Base-by-base conservation (phyloP, 2,329 filamentous ascomycete genomes). In the Penicillium sclerotigenum region DNA sequence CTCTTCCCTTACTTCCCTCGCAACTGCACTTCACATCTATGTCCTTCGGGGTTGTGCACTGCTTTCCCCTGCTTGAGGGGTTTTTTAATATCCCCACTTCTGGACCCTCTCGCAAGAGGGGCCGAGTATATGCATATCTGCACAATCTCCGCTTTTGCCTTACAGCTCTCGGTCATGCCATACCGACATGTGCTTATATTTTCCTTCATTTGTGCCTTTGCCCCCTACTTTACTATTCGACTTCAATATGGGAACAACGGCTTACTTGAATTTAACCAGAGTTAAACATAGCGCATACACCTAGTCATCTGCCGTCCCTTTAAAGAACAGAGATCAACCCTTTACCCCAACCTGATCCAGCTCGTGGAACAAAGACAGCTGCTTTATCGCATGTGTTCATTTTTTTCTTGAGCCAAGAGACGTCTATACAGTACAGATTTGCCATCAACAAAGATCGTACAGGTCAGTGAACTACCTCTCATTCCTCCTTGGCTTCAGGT, bases 301-400 rank as follows among this genome's bases (percentile, higher is more conserved):
- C 36, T 40, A 47, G 45, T 53, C 47, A 29, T 43, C 46, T 48
- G 51, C 49, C 42, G 33, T 24, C 34, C 52, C 45, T 38, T 57
- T 29, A 24, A 56, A 48, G 50, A 33, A 58, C 58, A 33, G 47
- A 58, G 45, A 52, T 46, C 53, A 47, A 20, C 31, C 37, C 31
- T 49, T 42, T 13, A 28, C 40, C 41, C 26, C 38, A 51, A 47
- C 40, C 31, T 52, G 36, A 43, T 57, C 34, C 13, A 59, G 29
- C 47, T 46, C 43, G 54, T 54, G 59, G 18, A 57, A 56, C 51
- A 58, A 59, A 65, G 59, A 63, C 62, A 48, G 57, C 55, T 54
- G 53, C 56, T 61, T 62, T 57, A 52, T 60, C 36, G 54, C 60
- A 46, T 51, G 47, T 53, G 26, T 46, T 36, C 37, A 18, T 47